Conservation (phyloP, 2,329 filamentous ascomycete genomes). For the Huntiella savannae region DNA sequence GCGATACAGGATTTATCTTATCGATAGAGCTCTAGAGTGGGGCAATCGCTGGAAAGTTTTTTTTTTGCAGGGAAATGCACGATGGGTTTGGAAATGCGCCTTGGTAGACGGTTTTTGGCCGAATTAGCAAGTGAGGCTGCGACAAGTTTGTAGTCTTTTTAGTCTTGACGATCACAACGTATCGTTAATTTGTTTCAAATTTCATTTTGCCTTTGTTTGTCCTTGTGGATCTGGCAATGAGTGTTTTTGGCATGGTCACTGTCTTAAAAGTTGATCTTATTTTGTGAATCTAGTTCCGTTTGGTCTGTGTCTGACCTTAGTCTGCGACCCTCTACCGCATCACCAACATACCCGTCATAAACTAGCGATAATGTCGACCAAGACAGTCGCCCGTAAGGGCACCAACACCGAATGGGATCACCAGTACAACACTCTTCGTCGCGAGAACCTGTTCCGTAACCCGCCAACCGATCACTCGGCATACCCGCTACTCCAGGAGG, state of each 20-base stretch:
- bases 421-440: conserved; percentile 67
- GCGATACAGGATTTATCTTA: conserved; percentile 5
- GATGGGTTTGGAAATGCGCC: no score
- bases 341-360: not conserved
- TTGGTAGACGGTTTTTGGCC: not conserved
- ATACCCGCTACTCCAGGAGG: conserved; percentile 67
- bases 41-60: conserved; percentile 8
- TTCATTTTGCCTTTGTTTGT: not conserved
- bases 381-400: conserved; percentile 16
- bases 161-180: not conserved
- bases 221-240: not conserved
- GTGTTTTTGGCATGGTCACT: no score
- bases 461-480: conserved; percentile 75
- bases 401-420: conserved; percentile 62
- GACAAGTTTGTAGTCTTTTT: conserved; percentile 1
- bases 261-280: not conserved
- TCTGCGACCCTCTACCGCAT: conserved; percentile 8
- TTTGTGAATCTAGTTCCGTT: conserved; percentile 3
- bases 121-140: not conserved
- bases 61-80: conserved; percentile 4
- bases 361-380: no score
- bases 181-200: not conserved
- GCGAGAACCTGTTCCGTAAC: conserved; percentile 74
- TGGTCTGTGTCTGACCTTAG: not conserved
- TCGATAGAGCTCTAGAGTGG: conserved; percentile 11